phyloP scores from a whole-genome alignment of 306 rosid genomes.

The Hylodesmum podocarpum region DNA sequence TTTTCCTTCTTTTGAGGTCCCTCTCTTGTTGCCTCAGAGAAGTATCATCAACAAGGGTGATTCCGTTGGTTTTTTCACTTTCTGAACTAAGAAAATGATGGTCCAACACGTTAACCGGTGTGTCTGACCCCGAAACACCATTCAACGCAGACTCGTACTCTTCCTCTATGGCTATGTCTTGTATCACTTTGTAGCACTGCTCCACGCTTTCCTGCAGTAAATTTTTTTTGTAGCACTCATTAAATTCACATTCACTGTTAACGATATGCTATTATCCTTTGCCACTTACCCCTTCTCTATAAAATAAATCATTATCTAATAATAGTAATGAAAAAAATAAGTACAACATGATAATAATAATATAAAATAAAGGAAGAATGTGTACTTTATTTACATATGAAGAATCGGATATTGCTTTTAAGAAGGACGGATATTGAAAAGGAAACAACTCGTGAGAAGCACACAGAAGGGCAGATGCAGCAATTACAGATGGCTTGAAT shows the following conservation, averaged over 20 bases:
- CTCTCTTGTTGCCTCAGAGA: slow-evolving; percentile 42
- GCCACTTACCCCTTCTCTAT: no score
- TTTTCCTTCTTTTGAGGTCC: slow-evolving; percentile 58
- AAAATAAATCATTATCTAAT: neutral
- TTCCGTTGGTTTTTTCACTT: slow-evolving; percentile 47
- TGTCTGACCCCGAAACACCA: slow-evolving; percentile 49
- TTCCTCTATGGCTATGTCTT: slow-evolving; percentile 48
- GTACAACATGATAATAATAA: neutral
- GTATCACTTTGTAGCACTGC: slow-evolving; percentile 57
- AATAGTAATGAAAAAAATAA: neutral
- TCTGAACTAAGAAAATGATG: slow-evolving; percentile 65
- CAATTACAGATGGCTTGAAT: slow-evolving; percentile 70
- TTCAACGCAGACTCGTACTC: slow-evolving; percentile 44
- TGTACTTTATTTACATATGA: slow-evolving; percentile 60
- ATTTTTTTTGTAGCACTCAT: neutral
- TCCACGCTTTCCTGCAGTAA: slow-evolving; percentile 47
- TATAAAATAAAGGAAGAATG: neutral
- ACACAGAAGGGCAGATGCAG: slow-evolving; percentile 72
- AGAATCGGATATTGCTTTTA: slow-evolving; percentile 50
- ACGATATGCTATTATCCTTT: neutral
- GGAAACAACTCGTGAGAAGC: slow-evolving; percentile 74
- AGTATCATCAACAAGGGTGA: slow-evolving; percentile 7
- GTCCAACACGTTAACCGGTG: slow-evolving; percentile 73
- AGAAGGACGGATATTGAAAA: slow-evolving; percentile 56
- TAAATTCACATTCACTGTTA: neutral